Evolutionary conservation across 345 rosid species (phyloP), one percentile per base, ranked within the genome.

Genomic region (Hirschfeldia incana): DNA sequence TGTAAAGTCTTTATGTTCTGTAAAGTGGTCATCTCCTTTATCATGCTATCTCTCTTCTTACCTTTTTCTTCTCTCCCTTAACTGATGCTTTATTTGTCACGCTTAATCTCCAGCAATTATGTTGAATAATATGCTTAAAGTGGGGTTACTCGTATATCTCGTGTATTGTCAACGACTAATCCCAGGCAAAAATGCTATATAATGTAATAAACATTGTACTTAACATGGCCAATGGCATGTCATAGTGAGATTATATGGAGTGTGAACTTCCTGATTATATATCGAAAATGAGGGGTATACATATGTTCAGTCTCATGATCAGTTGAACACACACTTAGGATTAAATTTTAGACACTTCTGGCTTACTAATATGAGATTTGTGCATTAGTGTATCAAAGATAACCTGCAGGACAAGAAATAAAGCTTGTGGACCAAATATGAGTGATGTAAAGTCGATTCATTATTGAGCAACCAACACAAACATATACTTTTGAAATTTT

Each of bases 1-100:
- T 80, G 37, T 80, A 58, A 70, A 65, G 73, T 69, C 33, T 75
- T 65, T 59, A 76, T 81, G 80, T 71, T 71, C 80, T 81, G 83
- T 76, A 81, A 81, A 81, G 83, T 65, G 36, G 0, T 65, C 15
- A 53, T 55, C 6, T 60, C 58, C 53, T 58, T 70, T 69, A 26
- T 74, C 67, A 63, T 80, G 67, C 36, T 80, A 75, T 75, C 64
- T 58, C 67, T 76, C 73, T 46, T 70, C 70, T 57, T 70, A 9
- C 34, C 39, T 69, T 62, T 17, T 15, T 5, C n/a, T 9, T 16
- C 76, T 53, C 5, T 68, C 53, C 62, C 51, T 37, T 75, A 69
- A 75, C 69, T 75, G 79, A 69, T 80, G 67, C 39, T 70, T 75
- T 75, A 33, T 76, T 46, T n/a, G 77, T 59, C 80, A 81, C 77